Evolutionary conservation across 805 yeast species (phyloP).

Genomic region (Myxozyma monticola): DNA sequence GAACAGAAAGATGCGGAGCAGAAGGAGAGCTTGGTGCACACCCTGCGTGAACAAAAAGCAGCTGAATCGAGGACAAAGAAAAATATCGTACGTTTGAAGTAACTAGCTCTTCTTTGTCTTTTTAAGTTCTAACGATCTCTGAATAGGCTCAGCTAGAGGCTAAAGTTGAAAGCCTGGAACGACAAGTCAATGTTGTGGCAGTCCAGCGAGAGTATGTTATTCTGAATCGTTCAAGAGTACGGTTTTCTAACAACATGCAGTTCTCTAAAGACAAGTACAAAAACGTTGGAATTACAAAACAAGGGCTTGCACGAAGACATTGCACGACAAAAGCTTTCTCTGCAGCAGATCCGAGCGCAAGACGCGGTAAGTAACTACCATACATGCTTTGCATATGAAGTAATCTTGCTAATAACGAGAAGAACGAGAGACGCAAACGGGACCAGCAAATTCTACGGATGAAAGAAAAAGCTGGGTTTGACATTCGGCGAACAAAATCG

Average conservation of each 20-base stretch:
- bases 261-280: conserved; percentile 9
- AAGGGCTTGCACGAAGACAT: conserved; percentile 20
- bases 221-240: no score
- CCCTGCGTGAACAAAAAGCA: conserved; percentile 21
- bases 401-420: no score
- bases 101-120: no score
- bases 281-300: conserved; percentile 20
- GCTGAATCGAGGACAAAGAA: conserved; percentile 15
- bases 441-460: conserved; percentile 28
- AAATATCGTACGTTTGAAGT: conserved; percentile 5
- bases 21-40: conserved; percentile 21
- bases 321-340: conserved; percentile 15
- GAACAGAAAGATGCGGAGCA: conserved; percentile 22
- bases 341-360: conserved; percentile 23
- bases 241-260: conserved; percentile 2
- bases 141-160: conserved; percentile 23
- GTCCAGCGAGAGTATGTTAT: conserved; percentile 26
- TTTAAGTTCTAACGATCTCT: neutral
- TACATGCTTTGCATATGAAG: neutral
- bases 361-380: no score
- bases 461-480: conserved; percentile 31
- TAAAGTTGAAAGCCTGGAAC: conserved; percentile 20
- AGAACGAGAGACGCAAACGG: conserved; percentile 25
- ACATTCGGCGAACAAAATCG: conserved; percentile 20
- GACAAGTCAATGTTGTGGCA: conserved; percentile 10